Conservation (phyloP, 1,284 basidiomycete genomes). For the Tilletia indica region DNA sequence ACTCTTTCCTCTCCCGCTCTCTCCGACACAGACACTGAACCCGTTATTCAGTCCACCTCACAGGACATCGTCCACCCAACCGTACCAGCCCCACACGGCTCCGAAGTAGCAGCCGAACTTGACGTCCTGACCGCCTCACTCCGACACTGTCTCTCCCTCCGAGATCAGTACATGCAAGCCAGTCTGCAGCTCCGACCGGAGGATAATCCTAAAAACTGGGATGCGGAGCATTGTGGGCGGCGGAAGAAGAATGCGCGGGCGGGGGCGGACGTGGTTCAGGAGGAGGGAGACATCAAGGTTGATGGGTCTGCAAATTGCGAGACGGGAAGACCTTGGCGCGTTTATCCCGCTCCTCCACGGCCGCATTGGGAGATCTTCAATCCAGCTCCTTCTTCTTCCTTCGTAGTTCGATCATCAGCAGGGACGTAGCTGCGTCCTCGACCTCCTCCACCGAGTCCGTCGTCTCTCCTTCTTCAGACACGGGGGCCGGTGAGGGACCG, state of each 20-base stretch:
- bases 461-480: neutral
- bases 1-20: constrained; percentile 8
- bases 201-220: constrained; percentile 56
- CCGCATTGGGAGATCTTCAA: constrained; percentile 55
- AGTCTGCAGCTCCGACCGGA: constrained; percentile 48
- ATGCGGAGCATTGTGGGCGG: constrained; percentile 50
- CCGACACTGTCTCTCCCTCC: constrained; percentile 47
- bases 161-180: constrained; percentile 54
- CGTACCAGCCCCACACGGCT: constrained; percentile 6
- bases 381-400: constrained; percentile 51
- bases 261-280: neutral
- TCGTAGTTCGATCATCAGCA: constrained; percentile 35
- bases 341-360: constrained; percentile 53
- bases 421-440: neutral
- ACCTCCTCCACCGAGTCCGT: neutral
- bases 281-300: constrained; percentile 37
- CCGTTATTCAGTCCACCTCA: neutral
- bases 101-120: constrained; percentile 32
- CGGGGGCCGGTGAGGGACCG: neutral
- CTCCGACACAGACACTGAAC: constrained; percentile 9
- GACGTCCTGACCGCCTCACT: constrained; percentile 43
- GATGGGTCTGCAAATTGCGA: constrained; percentile 40
- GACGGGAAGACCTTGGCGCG: constrained; percentile 47
- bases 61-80: constrained; percentile 1
- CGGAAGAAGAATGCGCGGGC: neutral